Evolutionary conservation across 208 protist species (phyloP), one percentile per base, ranked within the genome.

Genomic region (Trypanosomatidae sp.): DNA sequence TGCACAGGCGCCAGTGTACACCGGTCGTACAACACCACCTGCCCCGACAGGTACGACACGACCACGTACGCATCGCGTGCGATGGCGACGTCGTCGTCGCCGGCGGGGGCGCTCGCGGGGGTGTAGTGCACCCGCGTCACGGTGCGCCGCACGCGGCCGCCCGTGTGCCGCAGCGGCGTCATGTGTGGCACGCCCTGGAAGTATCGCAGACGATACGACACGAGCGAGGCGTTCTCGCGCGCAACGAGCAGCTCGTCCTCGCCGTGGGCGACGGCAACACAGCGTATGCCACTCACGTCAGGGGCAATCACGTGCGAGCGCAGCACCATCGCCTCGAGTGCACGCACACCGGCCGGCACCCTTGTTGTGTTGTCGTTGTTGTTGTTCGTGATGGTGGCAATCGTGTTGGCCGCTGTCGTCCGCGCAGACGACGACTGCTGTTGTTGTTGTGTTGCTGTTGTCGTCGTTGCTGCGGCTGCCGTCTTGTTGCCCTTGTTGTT

Each of bases 111-210:
- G 21, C 23, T 40, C 1, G 6, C 50, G 19, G 5, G 35, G 39
- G 88, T 39, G 46, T 75, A 92, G n/a, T 46, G 47, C 4, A 89
- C 42, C 13, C 65, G 65, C 1, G 78, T 83, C 48, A 88, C 71
- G 53, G 76, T 92, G 46, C 71, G 73, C 10, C 64, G 64, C 20
- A 43, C 39, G 22, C 73, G 62, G 15, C 84, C 84, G 16, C 79
- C 84, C 15, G 75, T 87, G 51, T 82, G 68, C 1, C 84, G 84
- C 16, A 80, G 53, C 44, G 49, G 67, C 20, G 63, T 60, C 50
- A 92, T 88, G 56, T 92, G 84, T 7, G 71, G 66, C 11, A 89
- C 67, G 48, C 86, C 86, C 47, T 89, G 76, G 43, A 79, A 79
- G 40, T 61, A 80, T 3, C 48, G 51, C 28, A 92, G 43, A 35